Conservation (phyloP, 805 yeast genomes). For the Candida pini region DNA sequence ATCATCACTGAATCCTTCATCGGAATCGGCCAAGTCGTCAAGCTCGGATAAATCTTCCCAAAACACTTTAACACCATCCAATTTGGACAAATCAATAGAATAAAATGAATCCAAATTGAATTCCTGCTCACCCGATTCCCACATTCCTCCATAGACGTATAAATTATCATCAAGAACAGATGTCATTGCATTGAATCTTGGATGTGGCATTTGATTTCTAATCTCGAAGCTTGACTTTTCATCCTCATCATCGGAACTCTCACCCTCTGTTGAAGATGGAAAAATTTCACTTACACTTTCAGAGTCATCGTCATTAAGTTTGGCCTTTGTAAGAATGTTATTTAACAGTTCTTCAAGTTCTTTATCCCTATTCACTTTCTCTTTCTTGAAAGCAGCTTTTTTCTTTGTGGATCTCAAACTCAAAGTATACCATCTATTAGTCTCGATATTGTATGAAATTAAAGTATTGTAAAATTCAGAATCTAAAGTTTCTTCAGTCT, state of each 20-base stretch:
- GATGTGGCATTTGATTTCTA: slow-evolving; percentile 68
- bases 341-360: slow-evolving; percentile 81
- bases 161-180: slow-evolving; percentile 80
- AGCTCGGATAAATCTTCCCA: slow-evolving; percentile 82
- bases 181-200: slow-evolving; percentile 80
- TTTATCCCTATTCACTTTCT: slow-evolving; percentile 58
- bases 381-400: slow-evolving; percentile 35
- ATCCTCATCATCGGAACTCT: slow-evolving; percentile 32
- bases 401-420: slow-evolving; percentile 57
- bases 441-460: slow-evolving; percentile 75
- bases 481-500: slow-evolving; percentile 86
- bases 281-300: slow-evolving; percentile 6
- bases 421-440: slow-evolving; percentile 83
- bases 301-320: slow-evolving; percentile 48
- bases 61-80: slow-evolving; percentile 80
- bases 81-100: slow-evolving; percentile 74
- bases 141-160: slow-evolving; percentile 85
- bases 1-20: slow-evolving; percentile 60
- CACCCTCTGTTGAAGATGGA: slow-evolving; percentile 26
- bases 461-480: slow-evolving; percentile 79
- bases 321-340: slow-evolving; percentile 67
- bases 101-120: slow-evolving; percentile 80
- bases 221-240: slow-evolving; percentile 42
- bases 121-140: slow-evolving; percentile 86
- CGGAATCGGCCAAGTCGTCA: slow-evolving; percentile 47